Evolutionary conservation across 371 early-diverging fungal genomes (phyloP).

Genomic region (Syncephalastrum monosporum): DNA sequence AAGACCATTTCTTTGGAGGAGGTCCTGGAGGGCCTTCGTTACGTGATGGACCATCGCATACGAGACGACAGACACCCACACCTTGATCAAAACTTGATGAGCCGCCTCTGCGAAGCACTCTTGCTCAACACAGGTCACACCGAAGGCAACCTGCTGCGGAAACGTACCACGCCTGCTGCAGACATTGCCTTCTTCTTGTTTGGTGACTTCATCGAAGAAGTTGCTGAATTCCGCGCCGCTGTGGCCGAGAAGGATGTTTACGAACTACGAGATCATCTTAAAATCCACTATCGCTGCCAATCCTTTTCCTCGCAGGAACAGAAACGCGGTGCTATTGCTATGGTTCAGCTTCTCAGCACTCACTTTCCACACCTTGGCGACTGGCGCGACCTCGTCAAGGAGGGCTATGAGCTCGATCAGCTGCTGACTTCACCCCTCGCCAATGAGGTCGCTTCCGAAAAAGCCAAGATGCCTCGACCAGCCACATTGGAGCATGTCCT

Average conservation of each 20-base stretch:
- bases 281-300: slow-evolving; percentile 82
- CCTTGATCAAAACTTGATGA: slow-evolving; percentile 82
- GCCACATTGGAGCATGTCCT: slow-evolving; percentile 32
- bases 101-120: slow-evolving; percentile 80
- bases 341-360: slow-evolving; percentile 65
- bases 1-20: slow-evolving; percentile 79
- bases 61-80: slow-evolving; percentile 80
- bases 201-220: slow-evolving; percentile 93
- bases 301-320: slow-evolving; percentile 65
- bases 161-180: slow-evolving; percentile 72
- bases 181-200: slow-evolving; percentile 86
- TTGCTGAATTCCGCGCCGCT: slow-evolving; percentile 68
- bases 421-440: slow-evolving; percentile 41
- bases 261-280: slow-evolving; percentile 75
- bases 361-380: slow-evolving; percentile 64
- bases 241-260: slow-evolving; percentile 74
- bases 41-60: slow-evolving; percentile 93
- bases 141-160: slow-evolving; percentile 63
- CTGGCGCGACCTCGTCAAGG: slow-evolving; percentile 87
- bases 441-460: slow-evolving; percentile 21
- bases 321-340: slow-evolving; percentile 69
- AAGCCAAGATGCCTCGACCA: slow-evolving; percentile 30
- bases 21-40: slow-evolving; percentile 85
- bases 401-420: slow-evolving; percentile 71
- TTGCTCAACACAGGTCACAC: slow-evolving; percentile 73